A percentile compares a stretch with the other conserved stretches of the same genome.
Conservation (phyloP, 2,329 filamentous ascomycete genomes). For the Aspergillus ibericus region DNA sequence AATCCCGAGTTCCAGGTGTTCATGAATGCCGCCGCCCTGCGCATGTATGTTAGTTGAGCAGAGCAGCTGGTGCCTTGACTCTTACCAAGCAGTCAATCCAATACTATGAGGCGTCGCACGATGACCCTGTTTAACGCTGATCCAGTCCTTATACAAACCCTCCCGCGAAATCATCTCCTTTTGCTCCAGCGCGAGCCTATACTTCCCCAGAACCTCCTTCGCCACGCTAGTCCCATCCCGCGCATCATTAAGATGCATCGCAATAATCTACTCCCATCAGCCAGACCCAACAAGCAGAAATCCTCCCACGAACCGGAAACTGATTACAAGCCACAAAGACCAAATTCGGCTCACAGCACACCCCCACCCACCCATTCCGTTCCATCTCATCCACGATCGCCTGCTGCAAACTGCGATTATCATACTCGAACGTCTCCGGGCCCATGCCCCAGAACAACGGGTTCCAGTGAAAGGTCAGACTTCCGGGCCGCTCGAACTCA, state of each 20-base stretch:
- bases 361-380: constrained; percentile 40
- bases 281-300: background rate
- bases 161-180: constrained; percentile 32
- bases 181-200: constrained; percentile 35
- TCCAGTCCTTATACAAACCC: constrained; percentile 28
- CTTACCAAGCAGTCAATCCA: constrained; percentile 31
- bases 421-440: constrained; percentile 36
- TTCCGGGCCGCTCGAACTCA: constrained; percentile 35
- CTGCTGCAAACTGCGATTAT: constrained; percentile 33
- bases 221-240: constrained; percentile 34
- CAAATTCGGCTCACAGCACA: constrained; percentile 48
- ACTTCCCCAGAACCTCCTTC: constrained; percentile 38
- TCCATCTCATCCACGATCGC: constrained; percentile 42
- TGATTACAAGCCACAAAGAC: constrained; percentile 41
- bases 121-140: constrained; percentile 28
- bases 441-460: constrained; percentile 44
- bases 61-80: background rate
- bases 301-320: constrained; percentile 37
- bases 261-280: constrained; percentile 32
- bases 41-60: background rate
- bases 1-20: constrained; percentile 6
- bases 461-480: constrained; percentile 41
- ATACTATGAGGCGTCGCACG: constrained; percentile 18
- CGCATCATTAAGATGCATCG: constrained; percentile 40
- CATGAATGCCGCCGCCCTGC: constrained; percentile 7